phyloP scores from a whole-genome alignment of 805 yeast genomes.

The Candida ponderosae region DNA sequence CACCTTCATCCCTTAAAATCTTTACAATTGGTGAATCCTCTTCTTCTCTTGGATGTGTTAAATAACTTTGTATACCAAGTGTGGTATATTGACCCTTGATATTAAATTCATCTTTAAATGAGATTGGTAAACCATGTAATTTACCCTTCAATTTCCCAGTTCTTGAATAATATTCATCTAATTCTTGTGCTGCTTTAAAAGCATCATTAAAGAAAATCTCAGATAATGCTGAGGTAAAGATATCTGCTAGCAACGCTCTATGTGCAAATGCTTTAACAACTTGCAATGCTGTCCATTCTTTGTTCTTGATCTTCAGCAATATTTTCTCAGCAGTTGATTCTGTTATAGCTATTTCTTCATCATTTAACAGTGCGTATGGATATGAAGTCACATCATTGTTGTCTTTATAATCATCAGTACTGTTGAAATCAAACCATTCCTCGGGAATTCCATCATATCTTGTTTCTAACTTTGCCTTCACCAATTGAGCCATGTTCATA shows the following conservation, averaged over 20 bases:
- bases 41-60: conserved; percentile 23
- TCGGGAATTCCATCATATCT: too few species aligned
- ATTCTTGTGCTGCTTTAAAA: conserved; percentile 38
- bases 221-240: conserved; percentile 26
- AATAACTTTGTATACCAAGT: conserved; percentile 34
- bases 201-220: conserved; percentile 43
- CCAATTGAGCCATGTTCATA: too few species aligned
- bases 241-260: conserved; percentile 46
- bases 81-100: conserved; percentile 38
- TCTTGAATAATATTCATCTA: conserved; percentile 38
- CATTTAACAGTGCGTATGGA: conserved; percentile 25
- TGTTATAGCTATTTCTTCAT: conserved; percentile 31
- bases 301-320: conserved; percentile 17
- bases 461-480: too few species aligned
- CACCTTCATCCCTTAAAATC: conserved; percentile 35
- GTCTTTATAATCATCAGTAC: too few species aligned
- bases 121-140: conserved; percentile 58
- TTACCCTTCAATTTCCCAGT: conserved; percentile 49
- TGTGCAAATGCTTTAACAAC: conserved; percentile 47
- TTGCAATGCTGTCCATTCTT: conserved; percentile 27
- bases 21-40: conserved; percentile 30
- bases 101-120: conserved; percentile 37
- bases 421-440: too few species aligned
- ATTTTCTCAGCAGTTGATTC: conserved; percentile 22
- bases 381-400: conserved; percentile 12